Evolutionary conservation across 2,329 filamentous ascomycete species (phyloP), one percentile per base, ranked within the genome.

Genomic region (Ciborinia camelliae): DNA sequence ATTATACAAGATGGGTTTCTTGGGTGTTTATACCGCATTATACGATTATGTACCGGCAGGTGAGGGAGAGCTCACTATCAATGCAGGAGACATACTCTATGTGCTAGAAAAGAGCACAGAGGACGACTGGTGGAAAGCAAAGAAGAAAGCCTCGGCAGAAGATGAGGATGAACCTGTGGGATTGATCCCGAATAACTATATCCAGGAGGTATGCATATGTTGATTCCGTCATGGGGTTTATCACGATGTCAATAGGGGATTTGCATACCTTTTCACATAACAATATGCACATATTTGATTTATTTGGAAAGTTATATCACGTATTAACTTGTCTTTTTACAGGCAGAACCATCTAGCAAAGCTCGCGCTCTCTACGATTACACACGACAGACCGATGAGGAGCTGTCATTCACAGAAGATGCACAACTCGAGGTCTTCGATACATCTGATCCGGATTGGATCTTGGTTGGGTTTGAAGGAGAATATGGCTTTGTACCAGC

Each of bases 301-400:
- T n/a, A 41, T 28, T 12, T 2, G 10, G 23, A 18, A 47, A 48
- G n/a, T 12, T 30, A 18, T 26, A 32, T 14, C 41, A 45, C 54
- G 65, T 52, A 32, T 63, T 72, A 58, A 73, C 50, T 62, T 35
- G n/a, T 53, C 41, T 54, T 32, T 32, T 39, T 45, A 65, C 71
- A 91, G 87, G 88, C 88, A 65, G 80, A 83, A 72, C 85, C 90
- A 30, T 77, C 85, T 67, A 81, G 86, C 67, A 83, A 88, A 70
- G 95, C 94, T 58, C 92, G 90, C 76, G 91, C 95, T n/a, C 85
- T 98, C n/a, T 99, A 94, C 81, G 95, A 99, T 77, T 99, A 99
- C 77, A 91, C 91, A 59, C 87, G 94, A 72, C 95, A 99, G 79
- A 99, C 95, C 30, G 95, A 99, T 75, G 95, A 99, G 78, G 95